phyloP scores from a whole-genome alignment of 108 stramenopile species.

The Heterococcus sp. region DNA sequence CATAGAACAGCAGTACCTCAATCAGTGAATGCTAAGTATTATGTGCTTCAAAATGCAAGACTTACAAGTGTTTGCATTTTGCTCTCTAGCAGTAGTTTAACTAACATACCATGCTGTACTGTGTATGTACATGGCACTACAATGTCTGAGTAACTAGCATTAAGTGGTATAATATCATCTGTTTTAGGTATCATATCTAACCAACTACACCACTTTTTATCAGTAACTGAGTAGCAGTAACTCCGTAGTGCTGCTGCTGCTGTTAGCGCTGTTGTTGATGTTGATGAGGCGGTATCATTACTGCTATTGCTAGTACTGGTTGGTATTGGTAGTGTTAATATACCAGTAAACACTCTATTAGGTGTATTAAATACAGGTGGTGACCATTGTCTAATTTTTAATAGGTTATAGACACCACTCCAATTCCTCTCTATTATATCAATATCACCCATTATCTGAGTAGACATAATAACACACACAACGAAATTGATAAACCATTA shows the following conservation, averaged over 20 bases:
- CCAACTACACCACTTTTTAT: not conserved
- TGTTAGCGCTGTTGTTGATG: not conserved
- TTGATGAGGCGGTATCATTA: not conserved
- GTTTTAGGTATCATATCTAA: not conserved
- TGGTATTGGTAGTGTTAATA: constrained; percentile 18
- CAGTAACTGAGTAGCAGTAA: not conserved
- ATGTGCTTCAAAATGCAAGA: too few relatives aligned
- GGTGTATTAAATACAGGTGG: constrained; percentile 35
- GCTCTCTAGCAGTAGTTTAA: constrained; percentile 49
- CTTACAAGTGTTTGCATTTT: constrained; percentile 16
- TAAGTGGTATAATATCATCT: not conserved
- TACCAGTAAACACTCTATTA: constrained; percentile 4
- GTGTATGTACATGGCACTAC: constrained; percentile 64
- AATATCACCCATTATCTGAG: constrained; percentile 13
- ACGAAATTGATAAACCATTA: too few relatives aligned
- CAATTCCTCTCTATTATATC: constrained; percentile 25
- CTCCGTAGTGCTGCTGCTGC: not conserved
- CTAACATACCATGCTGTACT: constrained; percentile 56
- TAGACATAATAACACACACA: too few relatives aligned
- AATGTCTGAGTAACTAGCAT: not conserved
- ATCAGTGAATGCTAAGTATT: too few relatives aligned
- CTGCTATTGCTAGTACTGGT: not conserved
- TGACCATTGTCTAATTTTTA: constrained; percentile 42
- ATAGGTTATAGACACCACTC: constrained; percentile 29
- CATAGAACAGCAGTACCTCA: too few relatives aligned